Conservation (phyloP, 2,329 filamentous ascomycete species). For the Xylariaceae sp. region DNA sequence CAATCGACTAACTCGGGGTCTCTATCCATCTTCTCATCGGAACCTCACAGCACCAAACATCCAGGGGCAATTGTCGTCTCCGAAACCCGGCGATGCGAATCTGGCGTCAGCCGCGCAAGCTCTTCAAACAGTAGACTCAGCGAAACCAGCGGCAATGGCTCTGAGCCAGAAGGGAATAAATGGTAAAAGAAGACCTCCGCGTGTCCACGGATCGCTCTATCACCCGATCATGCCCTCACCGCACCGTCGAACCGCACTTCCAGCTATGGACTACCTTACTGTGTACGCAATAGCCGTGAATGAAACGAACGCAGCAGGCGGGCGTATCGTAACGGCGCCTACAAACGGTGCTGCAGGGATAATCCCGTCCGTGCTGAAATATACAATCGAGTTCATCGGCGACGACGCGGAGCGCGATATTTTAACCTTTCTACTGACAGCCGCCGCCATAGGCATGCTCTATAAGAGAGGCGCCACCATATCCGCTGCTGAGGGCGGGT, state of each 20-base stretch:
- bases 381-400: conserved; percentile 57
- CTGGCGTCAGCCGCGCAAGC: background rate
- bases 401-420: conserved; percentile 58
- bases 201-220: conserved; percentile 53
- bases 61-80: conserved; percentile 28
- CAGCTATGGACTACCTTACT: conserved; percentile 58
- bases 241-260: conserved; percentile 53
- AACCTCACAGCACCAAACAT: conserved; percentile 19
- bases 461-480: conserved; percentile 61
- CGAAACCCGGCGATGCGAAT: conserved; percentile 4
- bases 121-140: background rate
- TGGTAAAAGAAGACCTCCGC: conserved; percentile 46
- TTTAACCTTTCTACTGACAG: conserved; percentile 56
- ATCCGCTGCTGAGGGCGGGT: conserved; percentile 58
- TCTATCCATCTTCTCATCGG: conserved; percentile 49
- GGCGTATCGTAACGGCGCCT: conserved; percentile 58
- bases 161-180: conserved; percentile 28
- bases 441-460: conserved; percentile 58
- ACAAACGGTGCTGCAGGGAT: conserved; percentile 60
- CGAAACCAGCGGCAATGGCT: conserved; percentile 21
- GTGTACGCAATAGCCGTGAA: conserved; percentile 61
- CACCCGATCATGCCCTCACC: conserved; percentile 56
- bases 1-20: conserved; percentile 51
- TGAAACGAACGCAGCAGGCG: conserved; percentile 59
- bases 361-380: conserved; percentile 59